phyloP scores from a whole-genome alignment of 805 yeast genomes.

The Nakazawaea ambrosiae region DNA sequence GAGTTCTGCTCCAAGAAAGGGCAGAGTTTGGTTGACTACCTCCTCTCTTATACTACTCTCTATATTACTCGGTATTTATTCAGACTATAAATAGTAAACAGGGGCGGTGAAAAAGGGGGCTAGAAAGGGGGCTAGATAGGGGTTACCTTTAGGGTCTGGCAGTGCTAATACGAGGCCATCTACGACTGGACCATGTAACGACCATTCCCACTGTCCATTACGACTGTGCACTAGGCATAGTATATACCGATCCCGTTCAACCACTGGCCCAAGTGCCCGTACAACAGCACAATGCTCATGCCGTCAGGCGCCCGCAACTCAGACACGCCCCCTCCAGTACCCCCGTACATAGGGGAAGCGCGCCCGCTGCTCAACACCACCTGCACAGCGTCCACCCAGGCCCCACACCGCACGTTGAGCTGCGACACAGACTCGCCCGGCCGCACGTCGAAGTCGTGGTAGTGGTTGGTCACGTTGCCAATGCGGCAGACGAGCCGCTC shows the following conservation, averaged over 20 bases:
- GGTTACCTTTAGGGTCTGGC: too few species aligned
- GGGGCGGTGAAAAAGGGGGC: too few species aligned
- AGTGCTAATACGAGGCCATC: too few species aligned
- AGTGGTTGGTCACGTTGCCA: constrained; percentile 49
- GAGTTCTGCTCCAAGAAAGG: too few species aligned
- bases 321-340: constrained; percentile 56
- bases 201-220: too few species aligned
- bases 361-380: constrained; percentile 55
- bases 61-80: too few species aligned
- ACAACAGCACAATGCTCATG: constrained; percentile 56
- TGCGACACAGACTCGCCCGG: constrained; percentile 55
- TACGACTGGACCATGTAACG: too few species aligned
- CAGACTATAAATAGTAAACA: too few species aligned
- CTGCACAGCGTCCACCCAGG: constrained; percentile 87
- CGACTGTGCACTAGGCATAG: constrained; percentile 23
- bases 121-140: too few species aligned
- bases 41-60: too few species aligned
- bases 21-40: too few species aligned
- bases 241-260: constrained; percentile 65
- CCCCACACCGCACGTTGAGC: constrained; percentile 64
- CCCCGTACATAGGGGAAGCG: constrained; percentile 56
- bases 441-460: constrained; percentile 47
- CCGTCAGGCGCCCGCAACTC: constrained; percentile 61
- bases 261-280: constrained; percentile 68
- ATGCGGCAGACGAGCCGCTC: constrained; percentile 21